phyloP scores from a whole-genome alignment of 495 filamentous ascomycete genomes.

The Neurospora sp. region DNA sequence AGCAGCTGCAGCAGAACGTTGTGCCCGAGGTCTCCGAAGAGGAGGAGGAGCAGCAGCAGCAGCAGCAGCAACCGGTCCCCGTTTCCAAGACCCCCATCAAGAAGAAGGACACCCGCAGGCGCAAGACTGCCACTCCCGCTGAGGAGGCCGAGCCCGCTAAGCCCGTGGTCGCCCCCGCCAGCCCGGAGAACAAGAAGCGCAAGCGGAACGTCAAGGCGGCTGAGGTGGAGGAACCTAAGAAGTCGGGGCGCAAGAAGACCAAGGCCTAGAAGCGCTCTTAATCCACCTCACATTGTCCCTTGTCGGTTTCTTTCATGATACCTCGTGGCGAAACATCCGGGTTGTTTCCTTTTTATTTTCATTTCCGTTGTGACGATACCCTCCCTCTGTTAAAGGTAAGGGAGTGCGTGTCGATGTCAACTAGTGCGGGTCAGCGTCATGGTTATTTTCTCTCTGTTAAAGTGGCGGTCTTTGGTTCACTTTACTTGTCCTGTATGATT shows the following conservation, averaged over 20 bases:
- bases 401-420: neutral
- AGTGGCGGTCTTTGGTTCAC: slow-evolving; percentile 1
- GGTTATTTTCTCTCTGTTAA: neutral
- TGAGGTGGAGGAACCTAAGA: slow-evolving; percentile 40
- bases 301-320: slow-evolving; percentile 20
- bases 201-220: slow-evolving; percentile 44
- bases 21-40: slow-evolving; percentile 33
- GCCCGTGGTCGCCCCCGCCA: slow-evolving; percentile 40
- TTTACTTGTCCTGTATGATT: slow-evolving; percentile 7
- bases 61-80: slow-evolving; percentile 9
- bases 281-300: slow-evolving; percentile 5
- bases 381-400: neutral
- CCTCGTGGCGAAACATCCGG: slow-evolving; percentile 11
- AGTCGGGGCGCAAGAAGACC: slow-evolving; percentile 44
- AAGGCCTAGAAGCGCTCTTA: slow-evolving; percentile 18
- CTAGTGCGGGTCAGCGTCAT: neutral
- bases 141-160: slow-evolving; percentile 43
- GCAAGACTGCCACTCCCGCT: slow-evolving; percentile 39
- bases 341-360: slow-evolving; percentile 6
- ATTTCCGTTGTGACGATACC: slow-evolving; percentile 7
- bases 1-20: slow-evolving; percentile 42
- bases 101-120: slow-evolving; percentile 33
- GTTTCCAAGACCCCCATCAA: slow-evolving; percentile 42
- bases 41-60: slow-evolving; percentile 1
- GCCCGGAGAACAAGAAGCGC: slow-evolving; percentile 54